A percentile compares a stretch with the other conserved stretches of the same genome.
Evolutionary conservation across 805 yeast genomes (phyloP).

Genomic region (Candida boidinii): DNA sequence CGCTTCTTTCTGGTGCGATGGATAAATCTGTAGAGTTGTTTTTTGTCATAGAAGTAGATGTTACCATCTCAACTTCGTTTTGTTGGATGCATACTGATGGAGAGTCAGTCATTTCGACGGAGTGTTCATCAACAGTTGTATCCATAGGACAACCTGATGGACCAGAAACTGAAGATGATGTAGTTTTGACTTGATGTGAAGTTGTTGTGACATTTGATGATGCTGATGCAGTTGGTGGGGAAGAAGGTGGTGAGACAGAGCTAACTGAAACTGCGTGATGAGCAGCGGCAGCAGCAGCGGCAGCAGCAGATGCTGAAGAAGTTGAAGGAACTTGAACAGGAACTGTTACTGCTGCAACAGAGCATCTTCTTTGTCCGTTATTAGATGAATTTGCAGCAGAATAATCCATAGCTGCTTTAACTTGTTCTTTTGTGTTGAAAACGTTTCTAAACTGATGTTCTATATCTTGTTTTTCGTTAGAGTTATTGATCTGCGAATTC

Average conservation of each 20-base stretch:
- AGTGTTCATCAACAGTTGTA: no score
- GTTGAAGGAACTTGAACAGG: conserved; percentile 1
- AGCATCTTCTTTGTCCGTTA: background rate
- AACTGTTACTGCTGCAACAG: conserved; percentile 8
- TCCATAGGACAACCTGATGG: background rate
- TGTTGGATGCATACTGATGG: conserved; percentile 13
- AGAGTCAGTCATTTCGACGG: conserved; percentile 12
- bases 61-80: no score
- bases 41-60: conserved; percentile 12
- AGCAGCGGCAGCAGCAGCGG: conserved; percentile 5
- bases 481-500: no score
- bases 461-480: no score
- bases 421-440: no score
- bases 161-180: background rate
- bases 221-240: conserved; percentile 7
- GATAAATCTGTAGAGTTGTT: background rate
- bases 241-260: background rate
- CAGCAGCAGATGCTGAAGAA: conserved; percentile 2
- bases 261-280: background rate
- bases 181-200: background rate
- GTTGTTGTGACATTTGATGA: background rate
- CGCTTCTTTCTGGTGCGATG: background rate
- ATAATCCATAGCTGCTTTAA: background rate
- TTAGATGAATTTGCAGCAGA: background rate
- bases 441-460: no score